These are phyloP conservation scores for Catharanthus roseus DNA, from an alignment of 257 asterid genomes.

Conservation along the genomic window DNA sequence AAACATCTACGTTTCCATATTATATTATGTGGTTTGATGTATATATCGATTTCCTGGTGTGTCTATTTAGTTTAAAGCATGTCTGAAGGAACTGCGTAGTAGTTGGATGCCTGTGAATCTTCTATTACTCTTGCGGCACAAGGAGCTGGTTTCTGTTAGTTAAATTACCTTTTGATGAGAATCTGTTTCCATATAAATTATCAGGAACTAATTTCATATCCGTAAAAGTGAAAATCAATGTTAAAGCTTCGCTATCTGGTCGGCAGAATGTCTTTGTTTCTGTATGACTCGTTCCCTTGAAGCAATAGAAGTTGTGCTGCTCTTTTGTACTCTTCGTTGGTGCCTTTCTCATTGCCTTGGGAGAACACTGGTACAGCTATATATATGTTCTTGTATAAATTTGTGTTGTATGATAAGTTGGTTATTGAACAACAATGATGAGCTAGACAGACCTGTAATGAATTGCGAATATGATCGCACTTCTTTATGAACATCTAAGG, in stretches of 20 bases:
- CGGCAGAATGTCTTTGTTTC: slow-evolving; percentile 20
- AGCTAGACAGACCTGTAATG: slow-evolving; percentile 47
- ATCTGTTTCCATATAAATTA: no score
- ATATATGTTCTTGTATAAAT: slow-evolving; percentile 1
- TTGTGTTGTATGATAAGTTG: not conserved
- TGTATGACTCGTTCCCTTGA: slow-evolving; percentile 35
- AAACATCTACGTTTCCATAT: not conserved
- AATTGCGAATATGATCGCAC: slow-evolving; percentile 37
- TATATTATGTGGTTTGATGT: not conserved
- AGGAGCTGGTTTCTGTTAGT: not conserved
- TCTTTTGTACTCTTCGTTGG: slow-evolving; percentile 8
- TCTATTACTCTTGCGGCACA: not conserved
- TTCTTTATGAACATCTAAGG: slow-evolving; percentile 43
- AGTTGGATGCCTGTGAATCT: not conserved
- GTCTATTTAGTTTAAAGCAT: not conserved
- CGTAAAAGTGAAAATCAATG: no score
- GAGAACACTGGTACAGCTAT: slow-evolving; percentile 22
- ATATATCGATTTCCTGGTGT: no score
- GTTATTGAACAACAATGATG: slow-evolving; percentile 22
- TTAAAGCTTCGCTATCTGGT: slow-evolving; percentile 35
- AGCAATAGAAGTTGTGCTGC: slow-evolving; percentile 30
- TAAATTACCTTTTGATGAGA: not conserved
- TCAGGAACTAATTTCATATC: no score
- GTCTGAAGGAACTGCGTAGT: not conserved
- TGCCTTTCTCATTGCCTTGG: not conserved